phyloP scores from a whole-genome alignment of 495 filamentous ascomycete genomes.

The Podospora fimiseda region DNA sequence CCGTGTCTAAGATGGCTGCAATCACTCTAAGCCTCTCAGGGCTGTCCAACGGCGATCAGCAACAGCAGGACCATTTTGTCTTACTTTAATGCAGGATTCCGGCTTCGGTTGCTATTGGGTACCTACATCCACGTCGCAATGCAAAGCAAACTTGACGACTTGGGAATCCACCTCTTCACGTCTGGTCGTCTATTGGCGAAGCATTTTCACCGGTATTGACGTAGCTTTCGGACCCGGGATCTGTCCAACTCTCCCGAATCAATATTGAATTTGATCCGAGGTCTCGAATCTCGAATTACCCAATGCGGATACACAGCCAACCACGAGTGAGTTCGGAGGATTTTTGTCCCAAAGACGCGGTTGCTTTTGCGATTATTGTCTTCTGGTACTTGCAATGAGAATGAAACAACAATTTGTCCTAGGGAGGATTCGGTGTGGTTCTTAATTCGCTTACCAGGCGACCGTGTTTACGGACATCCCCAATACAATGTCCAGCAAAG shows the following conservation, averaged over 20 bases:
- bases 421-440: neutral
- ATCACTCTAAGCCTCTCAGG: neutral
- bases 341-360: constrained; percentile 1
- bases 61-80: constrained; percentile 6
- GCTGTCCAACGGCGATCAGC: constrained; percentile 5
- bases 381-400: neutral
- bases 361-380: neutral
- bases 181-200: too few relatives aligned
- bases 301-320: neutral
- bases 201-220: neutral
- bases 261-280: neutral
- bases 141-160: too few relatives aligned
- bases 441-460: constrained; percentile 12
- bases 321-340: neutral
- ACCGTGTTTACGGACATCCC: constrained; percentile 27
- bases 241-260: neutral
- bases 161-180: neutral
- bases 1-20: constrained; percentile 1
- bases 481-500: constrained; percentile 24
- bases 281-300: neutral
- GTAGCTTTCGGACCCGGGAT: neutral
- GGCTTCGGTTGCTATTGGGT: neutral
- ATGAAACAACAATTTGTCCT: neutral
- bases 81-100: neutral
- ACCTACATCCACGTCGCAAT: neutral